Base-by-base conservation (phyloP, 2,329 filamentous ascomycete genomes). In the Colletotrichum sp. region DNA sequence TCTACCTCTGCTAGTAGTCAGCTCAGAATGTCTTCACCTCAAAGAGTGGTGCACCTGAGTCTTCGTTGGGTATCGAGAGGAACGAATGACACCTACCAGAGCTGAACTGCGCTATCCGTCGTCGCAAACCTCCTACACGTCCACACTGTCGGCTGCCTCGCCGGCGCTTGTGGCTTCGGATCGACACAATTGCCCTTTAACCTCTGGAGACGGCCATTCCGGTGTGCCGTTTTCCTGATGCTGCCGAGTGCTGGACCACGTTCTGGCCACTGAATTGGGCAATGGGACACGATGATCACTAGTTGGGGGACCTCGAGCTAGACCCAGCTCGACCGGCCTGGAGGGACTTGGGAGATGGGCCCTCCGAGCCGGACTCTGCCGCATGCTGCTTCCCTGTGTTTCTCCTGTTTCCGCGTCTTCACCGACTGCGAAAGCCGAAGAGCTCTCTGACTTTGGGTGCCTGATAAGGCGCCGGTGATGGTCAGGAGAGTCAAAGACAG, bases 81-180 rank as follows among this genome's bases (percentile, higher is more conserved):
- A 48, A 74, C 67, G 24, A 60, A 48, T 24, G 48, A 32, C 48
- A n/a, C 30, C 39, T 7, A 48, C 43, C 43, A 48, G 43, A 34
- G 43, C 67, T 71, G 59, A 60, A 52, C 52, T 21, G 55, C 43
- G n/a, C 43, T 48, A 21, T 59, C 55, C 55, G 9, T 28, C 24
- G 18, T 28, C 61, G 55, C 30, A 52, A 18, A 63, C 70, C 57
- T 73, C n/a, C 43, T 48, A 13, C 43, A 48, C 34, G 32, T 14
- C 26, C 57, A 63, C 36, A 70, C 61, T 21, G 36, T 34, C 36
- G 48, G 61, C 21, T 16, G 26, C 34, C 21, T 28, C 16, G 30
- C 57, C n/a, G 43, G 68, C 57, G 68, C 43, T 72, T 59, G 64
- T 75, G 57, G 70, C 73, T 75, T 68, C 70, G 59, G 73, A 39